phyloP scores from a whole-genome alignment of 1,284 basidiomycete genomes.

The Cryptococcus floricola region DNA sequence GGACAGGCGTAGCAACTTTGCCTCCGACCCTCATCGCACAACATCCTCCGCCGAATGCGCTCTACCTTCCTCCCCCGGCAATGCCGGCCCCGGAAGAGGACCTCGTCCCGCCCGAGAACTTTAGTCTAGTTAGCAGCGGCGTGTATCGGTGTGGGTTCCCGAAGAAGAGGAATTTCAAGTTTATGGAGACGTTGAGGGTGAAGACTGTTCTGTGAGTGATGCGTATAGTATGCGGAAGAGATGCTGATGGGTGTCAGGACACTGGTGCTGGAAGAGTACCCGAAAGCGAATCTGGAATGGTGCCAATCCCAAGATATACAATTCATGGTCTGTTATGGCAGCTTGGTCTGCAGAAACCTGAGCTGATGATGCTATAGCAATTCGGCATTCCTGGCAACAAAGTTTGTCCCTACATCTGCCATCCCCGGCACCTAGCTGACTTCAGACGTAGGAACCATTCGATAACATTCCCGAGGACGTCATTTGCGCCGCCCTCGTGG shows the following conservation, averaged over 20 bases:
- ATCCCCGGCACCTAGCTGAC: background rate
- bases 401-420: conserved; percentile 24
- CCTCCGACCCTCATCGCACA: background rate
- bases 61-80: conserved; percentile 45
- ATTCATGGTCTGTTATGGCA: conserved; percentile 36
- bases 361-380: conserved; percentile 41
- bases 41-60: conserved; percentile 26
- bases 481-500: conserved; percentile 54
- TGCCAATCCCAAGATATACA: conserved; percentile 46
- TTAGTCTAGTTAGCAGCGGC: conserved; percentile 46
- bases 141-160: conserved; percentile 56
- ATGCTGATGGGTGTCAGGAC: conserved; percentile 26
- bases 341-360: background rate
- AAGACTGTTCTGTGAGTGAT: conserved; percentile 54
- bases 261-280: conserved; percentile 56
- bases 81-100: conserved; percentile 41
- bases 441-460: conserved; percentile 46
- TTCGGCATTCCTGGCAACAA: conserved; percentile 59
- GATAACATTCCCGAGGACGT: conserved; percentile 56
- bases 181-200: conserved; percentile 53
- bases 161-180: conserved; percentile 55
- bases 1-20: background rate
- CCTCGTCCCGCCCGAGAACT: conserved; percentile 48
- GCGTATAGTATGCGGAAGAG: background rate
- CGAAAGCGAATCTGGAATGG: conserved; percentile 54